phyloP scores from a whole-genome alignment of 2,329 filamentous ascomycete species.

The Monosporascus cannonballus region DNA sequence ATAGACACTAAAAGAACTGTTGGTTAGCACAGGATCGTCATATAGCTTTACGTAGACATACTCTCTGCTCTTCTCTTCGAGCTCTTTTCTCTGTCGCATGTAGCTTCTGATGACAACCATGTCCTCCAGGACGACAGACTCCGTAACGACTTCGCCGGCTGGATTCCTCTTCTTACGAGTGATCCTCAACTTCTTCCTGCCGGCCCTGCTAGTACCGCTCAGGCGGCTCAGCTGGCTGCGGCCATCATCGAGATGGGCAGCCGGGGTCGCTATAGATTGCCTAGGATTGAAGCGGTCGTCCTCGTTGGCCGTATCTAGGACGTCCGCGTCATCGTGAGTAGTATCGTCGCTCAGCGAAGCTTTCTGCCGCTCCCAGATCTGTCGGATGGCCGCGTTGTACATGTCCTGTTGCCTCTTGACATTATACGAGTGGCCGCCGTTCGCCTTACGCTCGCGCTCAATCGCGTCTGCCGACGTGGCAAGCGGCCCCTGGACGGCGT shows the following conservation, averaged over 20 bases:
- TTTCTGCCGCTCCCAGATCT: constrained; percentile 89
- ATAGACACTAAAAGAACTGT: constrained; percentile 38
- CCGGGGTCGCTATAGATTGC: constrained; percentile 63
- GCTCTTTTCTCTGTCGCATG: constrained; percentile 66
- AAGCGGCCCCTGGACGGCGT: constrained; percentile 64
- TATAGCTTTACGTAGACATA: constrained; percentile 39
- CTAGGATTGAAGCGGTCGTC: constrained; percentile 68
- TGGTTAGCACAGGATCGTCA: constrained; percentile 29
- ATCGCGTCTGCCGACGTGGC: constrained; percentile 75
- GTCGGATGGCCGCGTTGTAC: constrained; percentile 84
- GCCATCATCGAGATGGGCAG: constrained; percentile 66
- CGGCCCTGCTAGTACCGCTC: constrained; percentile 60
- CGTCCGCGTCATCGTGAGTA: constrained; percentile 59
- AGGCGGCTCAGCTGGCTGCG: constrained; percentile 71
- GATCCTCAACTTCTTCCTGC: constrained; percentile 67
- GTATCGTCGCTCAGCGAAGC: constrained; percentile 66
- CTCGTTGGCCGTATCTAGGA: constrained; percentile 52
- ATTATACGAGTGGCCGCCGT: constrained; percentile 94
- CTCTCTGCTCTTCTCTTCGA: constrained; percentile 68
- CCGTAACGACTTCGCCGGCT: constrained; percentile 56
- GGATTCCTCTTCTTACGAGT: constrained; percentile 59
- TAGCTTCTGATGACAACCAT: constrained; percentile 86
- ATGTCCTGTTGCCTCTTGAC: constrained; percentile 89
- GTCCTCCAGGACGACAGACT: constrained; percentile 63
- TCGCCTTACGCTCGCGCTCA: constrained; percentile 78